Base-by-base conservation (phyloP, 768 basidiomycete genomes). In the Tricholoma flavovirens region DNA sequence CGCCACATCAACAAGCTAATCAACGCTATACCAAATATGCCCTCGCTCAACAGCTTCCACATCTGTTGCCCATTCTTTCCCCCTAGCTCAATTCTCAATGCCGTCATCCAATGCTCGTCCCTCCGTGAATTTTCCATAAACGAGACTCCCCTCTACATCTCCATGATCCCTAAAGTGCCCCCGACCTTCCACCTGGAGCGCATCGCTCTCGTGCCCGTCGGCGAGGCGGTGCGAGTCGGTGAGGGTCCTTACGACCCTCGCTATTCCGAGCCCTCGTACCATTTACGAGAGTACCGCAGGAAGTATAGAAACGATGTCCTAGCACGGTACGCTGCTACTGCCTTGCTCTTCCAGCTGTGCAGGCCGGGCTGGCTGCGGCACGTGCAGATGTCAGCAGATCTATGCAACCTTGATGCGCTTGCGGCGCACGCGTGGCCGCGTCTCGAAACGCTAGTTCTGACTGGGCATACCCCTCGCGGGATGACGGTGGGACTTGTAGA, bases 41-140 rank as follows among this genome's bases (percentile, higher is more conserved):
- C 65, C 8, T 56, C 62, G 12, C 65, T 77, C 15, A 61, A 66
- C 26, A 67, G 64, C 19, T 70, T 77, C 58, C 67, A 71, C 36
- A 63, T 76, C 7, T 69, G 62, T 51, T 74, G 74, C 57, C 75
- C 76, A 0, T 75, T 77, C 60, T 69, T 71, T 49, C 75, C 73
- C 1, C 73, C 75, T 15, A 66, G 64, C 53, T 63, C 69, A 17
- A 64, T 76, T 15, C 65, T 75, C 45, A 69, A 64, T n/a, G 67
- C 69, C 14, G 64, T 77, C 33, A 66, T 71, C n/a, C 60, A 66
- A 38, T 74, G 71, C 54, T 60, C 66, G 4, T 66, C 66, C 29
- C 66, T 77, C 43, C 67, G 69, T 21, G 70, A 74, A 21, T 60
- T 77, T 5, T 64, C 66, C 8, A 70, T 76, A 51, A 62, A 67